phyloP scores from a whole-genome alignment of 352 stramenopile species.

The Globisporangium yorkense region DNA sequence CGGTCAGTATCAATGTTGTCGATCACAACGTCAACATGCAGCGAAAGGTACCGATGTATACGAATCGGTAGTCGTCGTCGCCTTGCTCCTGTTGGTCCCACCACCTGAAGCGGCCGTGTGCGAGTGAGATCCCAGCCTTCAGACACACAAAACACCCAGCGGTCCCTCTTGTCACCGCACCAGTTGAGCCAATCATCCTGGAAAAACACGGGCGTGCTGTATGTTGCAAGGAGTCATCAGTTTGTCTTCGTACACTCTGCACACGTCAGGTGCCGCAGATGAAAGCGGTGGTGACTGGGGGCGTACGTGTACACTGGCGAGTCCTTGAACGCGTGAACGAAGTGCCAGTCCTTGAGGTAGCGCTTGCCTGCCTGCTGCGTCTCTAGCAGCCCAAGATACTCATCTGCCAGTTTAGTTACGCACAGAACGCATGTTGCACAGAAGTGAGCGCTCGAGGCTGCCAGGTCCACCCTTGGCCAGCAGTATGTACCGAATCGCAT shows the following conservation, averaged over 20 bases:
- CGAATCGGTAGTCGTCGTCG: constrained; percentile 93
- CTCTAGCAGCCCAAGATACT: constrained; percentile 61
- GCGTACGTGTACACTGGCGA: constrained; percentile 53
- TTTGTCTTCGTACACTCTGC: not conserved
- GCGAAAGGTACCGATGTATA: constrained; percentile 86
- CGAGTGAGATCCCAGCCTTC: not conserved
- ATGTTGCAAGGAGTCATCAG: constrained; percentile 2
- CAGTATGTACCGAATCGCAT: constrained; percentile 52
- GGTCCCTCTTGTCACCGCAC: constrained; percentile 22
- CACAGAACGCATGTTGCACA: not conserved
- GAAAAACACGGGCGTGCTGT: constrained; percentile 82
- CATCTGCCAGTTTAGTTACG: constrained; percentile 18
- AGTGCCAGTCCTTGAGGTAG: constrained; percentile 88
- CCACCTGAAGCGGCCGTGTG: constrained; percentile 32
- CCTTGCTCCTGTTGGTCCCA: constrained; percentile 64
- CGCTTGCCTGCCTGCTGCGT: constrained; percentile 32
- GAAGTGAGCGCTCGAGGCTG: no score
- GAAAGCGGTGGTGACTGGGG: not conserved
- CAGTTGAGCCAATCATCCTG: constrained; percentile 91
- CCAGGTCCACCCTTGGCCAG: not conserved
- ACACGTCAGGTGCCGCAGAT: not conserved
- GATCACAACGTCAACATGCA: not conserved
- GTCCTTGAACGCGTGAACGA: constrained; percentile 49
- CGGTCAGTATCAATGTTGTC: no score
- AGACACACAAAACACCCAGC: not conserved